Conservation (phyloP, 1,284 basidiomycete genomes). For the Ganoderma lucidum region DNA sequence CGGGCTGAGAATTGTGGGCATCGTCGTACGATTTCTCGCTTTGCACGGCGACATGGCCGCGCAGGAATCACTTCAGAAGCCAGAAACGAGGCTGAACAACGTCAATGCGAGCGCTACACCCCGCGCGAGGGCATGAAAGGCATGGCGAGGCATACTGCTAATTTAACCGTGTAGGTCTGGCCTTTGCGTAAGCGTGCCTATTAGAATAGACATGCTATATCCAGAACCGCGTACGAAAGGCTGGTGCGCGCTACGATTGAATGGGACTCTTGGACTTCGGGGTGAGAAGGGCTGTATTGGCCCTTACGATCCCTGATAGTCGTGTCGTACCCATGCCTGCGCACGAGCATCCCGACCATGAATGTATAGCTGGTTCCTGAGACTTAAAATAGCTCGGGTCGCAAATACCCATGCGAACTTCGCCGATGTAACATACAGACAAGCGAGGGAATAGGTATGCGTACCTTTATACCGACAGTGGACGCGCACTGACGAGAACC, state of each 20-base stretch:
- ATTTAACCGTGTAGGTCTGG: not conserved
- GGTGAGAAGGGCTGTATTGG: not conserved
- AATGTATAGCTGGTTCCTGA: not conserved
- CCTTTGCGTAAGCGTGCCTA: not conserved
- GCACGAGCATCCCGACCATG: not conserved
- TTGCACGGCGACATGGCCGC: not conserved
- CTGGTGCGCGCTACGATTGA: not conserved
- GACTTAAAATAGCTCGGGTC: not conserved
- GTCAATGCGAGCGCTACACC: not conserved
- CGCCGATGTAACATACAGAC: not conserved
- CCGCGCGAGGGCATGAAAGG: not conserved
- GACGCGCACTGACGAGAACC: conserved; percentile 78
- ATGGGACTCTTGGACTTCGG: not conserved
- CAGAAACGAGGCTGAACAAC: not conserved
- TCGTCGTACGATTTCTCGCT: not conserved
- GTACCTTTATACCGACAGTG: conserved; percentile 78
- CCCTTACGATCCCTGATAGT: not conserved
- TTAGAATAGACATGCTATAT: not conserved
- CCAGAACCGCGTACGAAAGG: not conserved
- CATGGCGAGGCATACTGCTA: not conserved
- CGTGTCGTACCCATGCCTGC: not conserved
- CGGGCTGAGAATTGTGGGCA: not conserved
- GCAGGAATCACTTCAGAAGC: not conserved
- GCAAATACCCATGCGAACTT: not conserved
- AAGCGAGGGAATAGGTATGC: not conserved